A percentile compares a stretch with the other conserved stretches of the same genome.
phyloP scores from a whole-genome alignment of 345 rosid genomes.

The Sisymbrium altissimum region DNA sequence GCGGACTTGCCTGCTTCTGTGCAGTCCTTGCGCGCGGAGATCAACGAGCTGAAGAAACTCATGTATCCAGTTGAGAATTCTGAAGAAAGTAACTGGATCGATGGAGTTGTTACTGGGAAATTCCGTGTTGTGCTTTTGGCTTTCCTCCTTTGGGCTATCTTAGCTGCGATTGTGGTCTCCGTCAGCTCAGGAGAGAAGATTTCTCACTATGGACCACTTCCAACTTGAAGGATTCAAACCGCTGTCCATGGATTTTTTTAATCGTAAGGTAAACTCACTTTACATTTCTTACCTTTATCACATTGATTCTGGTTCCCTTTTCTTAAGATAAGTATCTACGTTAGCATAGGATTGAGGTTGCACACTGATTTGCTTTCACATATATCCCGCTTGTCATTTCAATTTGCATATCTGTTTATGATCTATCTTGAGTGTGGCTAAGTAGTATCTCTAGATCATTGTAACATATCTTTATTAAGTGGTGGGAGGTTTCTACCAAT shows the following conservation, averaged over 20 bases:
- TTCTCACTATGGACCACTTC: constrained; percentile 31
- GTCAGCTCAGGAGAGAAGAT: constrained; percentile 12
- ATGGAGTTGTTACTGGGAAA: constrained; percentile 4
- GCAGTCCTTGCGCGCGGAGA: constrained; percentile 23
- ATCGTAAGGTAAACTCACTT: constrained; percentile 14
- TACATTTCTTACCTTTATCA: neutral
- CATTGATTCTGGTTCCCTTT: constrained; percentile 6
- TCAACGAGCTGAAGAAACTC: constrained; percentile 20
- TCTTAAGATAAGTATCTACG: neutral
- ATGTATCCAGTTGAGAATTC: neutral
- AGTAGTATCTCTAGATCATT: neutral
- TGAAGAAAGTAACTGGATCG: constrained; percentile 18
- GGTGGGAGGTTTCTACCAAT: neutral
- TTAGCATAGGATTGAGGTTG: constrained; percentile 1
- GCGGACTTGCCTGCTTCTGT: constrained; percentile 17
- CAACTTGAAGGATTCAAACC: constrained; percentile 17
- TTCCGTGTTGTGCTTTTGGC: constrained; percentile 22
- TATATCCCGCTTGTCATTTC: neutral
- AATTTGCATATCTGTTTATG: neutral
- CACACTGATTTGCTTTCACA: neutral
- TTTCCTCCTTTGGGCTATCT: constrained; percentile 26
- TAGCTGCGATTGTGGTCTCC: constrained; percentile 23
- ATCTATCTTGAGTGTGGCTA: neutral
- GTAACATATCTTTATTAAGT: neutral
- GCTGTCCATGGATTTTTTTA: neutral